phyloP scores from a whole-genome alignment of 306 rosid genomes.

The Cucurbita argyrosperma region DNA sequence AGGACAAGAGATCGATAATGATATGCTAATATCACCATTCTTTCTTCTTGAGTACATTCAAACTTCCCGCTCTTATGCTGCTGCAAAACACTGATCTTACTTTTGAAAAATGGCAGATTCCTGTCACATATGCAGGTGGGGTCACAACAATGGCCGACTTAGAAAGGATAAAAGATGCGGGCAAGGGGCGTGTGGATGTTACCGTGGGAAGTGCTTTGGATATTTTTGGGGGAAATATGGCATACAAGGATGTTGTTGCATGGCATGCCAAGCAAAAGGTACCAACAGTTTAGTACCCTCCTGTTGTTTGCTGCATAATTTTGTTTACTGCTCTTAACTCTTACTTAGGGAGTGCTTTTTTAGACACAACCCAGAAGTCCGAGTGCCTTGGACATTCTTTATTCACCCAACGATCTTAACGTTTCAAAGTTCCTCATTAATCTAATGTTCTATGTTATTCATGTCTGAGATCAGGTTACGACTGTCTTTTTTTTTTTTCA shows the following conservation, averaged over 20 bases:
- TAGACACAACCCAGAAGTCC: neutral
- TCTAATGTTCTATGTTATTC: neutral
- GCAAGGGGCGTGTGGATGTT: conserved; percentile 57
- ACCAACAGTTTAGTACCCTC: conserved; percentile 16
- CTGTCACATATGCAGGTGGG: conserved; percentile 86
- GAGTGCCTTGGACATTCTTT: neutral
- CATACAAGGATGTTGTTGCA: conserved; percentile 55
- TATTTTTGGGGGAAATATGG: conserved; percentile 57
- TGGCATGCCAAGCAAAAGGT: conserved; percentile 60
- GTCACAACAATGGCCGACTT: conserved; percentile 72
- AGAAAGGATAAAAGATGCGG: conserved; percentile 64
- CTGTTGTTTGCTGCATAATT: neutral
- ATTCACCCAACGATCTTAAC: neutral
- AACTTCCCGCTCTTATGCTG: neutral
- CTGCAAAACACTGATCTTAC: conserved; percentile 1
- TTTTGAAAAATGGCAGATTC: conserved; percentile 40
- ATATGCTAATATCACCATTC: neutral
- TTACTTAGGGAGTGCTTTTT: neutral
- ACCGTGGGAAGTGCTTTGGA: conserved; percentile 87
- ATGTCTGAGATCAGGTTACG: neutral
- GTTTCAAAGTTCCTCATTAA: neutral
- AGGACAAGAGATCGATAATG: neutral
- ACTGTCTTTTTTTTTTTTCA: too few species aligned
- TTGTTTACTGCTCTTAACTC: neutral
- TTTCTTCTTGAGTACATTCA: neutral